phyloP scores from a whole-genome alignment of 306 rosid species.

The Aeschynomene evenia region DNA sequence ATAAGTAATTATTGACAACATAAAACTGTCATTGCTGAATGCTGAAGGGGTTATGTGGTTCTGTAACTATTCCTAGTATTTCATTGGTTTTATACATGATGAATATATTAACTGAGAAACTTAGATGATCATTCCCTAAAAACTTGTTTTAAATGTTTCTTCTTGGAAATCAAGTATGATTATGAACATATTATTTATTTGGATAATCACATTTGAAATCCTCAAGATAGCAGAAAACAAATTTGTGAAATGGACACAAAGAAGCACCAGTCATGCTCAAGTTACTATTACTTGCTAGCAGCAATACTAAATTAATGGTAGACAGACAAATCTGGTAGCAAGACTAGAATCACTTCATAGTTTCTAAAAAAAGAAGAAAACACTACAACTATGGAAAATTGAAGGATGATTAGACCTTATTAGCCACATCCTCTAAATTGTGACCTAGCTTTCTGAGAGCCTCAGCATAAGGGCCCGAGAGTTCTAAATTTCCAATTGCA shows the following conservation, averaged over 20 bases:
- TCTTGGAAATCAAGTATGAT: neutral
- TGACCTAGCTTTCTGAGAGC: constrained; percentile 75
- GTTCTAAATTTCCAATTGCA: constrained; percentile 90
- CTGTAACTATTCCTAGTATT: neutral
- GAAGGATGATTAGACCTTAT: constrained; percentile 49
- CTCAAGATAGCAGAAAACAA: constrained; percentile 9
- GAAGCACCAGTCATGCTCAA: constrained; percentile 23
- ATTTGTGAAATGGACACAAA: constrained; percentile 1
- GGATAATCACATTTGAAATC: constrained; percentile 14
- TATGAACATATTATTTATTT: neutral
- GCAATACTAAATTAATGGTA: neutral
- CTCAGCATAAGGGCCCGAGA: constrained; percentile 83
- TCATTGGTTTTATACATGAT: constrained; percentile 18
- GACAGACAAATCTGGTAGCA: neutral
- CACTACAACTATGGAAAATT: neutral
- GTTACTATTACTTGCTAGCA: constrained; percentile 21
- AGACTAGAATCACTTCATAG: neutral
- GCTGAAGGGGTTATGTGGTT: neutral
- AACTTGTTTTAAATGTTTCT: neutral
- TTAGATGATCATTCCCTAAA: constrained; percentile 7
- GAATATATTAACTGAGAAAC: constrained; percentile 4
- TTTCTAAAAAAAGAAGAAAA: neutral
- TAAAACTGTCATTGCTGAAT: neutral
- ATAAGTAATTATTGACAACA: constrained; percentile 12
- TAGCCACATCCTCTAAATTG: constrained; percentile 78